phyloP scores from a whole-genome alignment of 225 moss, liverwort and hornwort species.

The Marchantia paleacea region DNA sequence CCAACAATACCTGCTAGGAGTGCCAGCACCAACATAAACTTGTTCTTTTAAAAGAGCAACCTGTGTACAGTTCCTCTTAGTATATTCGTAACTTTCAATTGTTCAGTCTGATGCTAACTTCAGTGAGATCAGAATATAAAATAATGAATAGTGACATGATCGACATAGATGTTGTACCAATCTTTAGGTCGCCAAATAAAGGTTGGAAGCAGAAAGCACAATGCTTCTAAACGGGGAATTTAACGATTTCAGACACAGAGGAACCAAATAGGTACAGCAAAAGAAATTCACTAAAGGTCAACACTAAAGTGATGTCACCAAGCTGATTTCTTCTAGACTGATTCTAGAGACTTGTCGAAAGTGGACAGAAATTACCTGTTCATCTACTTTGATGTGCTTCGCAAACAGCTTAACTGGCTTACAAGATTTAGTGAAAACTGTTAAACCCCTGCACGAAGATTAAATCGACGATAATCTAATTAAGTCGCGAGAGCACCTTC shows the following conservation, averaged over 20 bases:
- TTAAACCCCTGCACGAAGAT: constrained; percentile 55
- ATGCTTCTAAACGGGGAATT: no score
- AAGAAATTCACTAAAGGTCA: background rate
- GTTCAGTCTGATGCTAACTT: background rate
- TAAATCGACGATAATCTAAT: background rate
- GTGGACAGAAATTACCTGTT: constrained; percentile 49
- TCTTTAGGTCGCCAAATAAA: no score
- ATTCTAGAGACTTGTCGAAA: no score
- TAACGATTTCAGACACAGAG: background rate
- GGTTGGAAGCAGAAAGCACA: no score
- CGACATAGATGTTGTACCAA: no score
- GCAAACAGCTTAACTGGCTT: constrained; percentile 81
- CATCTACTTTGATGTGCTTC: constrained; percentile 79
- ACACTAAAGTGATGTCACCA: background rate
- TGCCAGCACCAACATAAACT: constrained; percentile 77
- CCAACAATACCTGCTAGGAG: constrained; percentile 62
- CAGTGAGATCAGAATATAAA: background rate
- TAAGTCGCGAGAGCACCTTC: no score
- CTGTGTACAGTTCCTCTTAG: constrained; percentile 30
- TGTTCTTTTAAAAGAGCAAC: constrained; percentile 52
- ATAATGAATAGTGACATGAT: no score
- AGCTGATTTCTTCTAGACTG: background rate
- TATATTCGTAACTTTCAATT: background rate
- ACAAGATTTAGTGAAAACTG: constrained; percentile 53
- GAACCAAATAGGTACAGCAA: background rate